phyloP scores from a whole-genome alignment of 352 stramenopile species.

The Elongisporangium undulatum region DNA sequence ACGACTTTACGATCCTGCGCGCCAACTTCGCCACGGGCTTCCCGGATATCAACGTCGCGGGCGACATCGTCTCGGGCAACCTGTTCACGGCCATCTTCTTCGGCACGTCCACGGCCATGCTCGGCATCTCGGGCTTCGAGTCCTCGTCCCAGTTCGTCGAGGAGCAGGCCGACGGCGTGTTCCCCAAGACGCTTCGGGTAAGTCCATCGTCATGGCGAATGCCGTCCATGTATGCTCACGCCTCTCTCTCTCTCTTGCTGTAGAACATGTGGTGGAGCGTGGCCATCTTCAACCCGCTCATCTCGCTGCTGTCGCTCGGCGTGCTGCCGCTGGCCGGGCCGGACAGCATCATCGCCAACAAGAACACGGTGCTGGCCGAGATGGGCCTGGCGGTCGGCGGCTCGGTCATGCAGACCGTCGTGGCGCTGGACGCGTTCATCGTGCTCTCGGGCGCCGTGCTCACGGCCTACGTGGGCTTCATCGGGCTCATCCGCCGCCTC shows the following conservation, averaged over 20 bases:
- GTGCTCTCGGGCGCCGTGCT: conserved; percentile 92
- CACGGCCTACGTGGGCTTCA: conserved; percentile 93
- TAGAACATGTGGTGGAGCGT: conserved; percentile 94
- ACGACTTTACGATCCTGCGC: conserved; percentile 75
- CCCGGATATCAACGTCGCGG: conserved; percentile 86
- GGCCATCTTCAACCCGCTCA: conserved; percentile 92
- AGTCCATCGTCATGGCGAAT: conserved; percentile 6
- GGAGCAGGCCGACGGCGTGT: conserved; percentile 93
- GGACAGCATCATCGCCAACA: conserved; percentile 73
- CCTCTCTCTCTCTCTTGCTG: not conserved
- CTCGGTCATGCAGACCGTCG: conserved; percentile 64
- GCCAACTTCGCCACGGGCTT: conserved; percentile 85
- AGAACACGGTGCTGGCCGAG: conserved; percentile 88
- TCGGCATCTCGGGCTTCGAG: conserved; percentile 94
- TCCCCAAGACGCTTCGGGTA: conserved; percentile 90
- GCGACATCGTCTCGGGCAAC: conserved; percentile 72
- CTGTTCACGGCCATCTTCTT: conserved; percentile 89
- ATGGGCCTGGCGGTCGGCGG: conserved; percentile 85
- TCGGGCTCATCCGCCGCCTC: conserved; percentile 89
- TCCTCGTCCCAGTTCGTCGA: conserved; percentile 94
- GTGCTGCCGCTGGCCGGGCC: conserved; percentile 81
- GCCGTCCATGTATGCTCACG: conserved; percentile 2
- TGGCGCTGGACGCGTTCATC: conserved; percentile 92
- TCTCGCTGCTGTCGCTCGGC: conserved; percentile 88
- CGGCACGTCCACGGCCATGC: conserved; percentile 91